These are phyloP conservation scores for Populus hybrid DNA, from an alignment of 441 rosid species.

Conservation along the genomic window DNA sequence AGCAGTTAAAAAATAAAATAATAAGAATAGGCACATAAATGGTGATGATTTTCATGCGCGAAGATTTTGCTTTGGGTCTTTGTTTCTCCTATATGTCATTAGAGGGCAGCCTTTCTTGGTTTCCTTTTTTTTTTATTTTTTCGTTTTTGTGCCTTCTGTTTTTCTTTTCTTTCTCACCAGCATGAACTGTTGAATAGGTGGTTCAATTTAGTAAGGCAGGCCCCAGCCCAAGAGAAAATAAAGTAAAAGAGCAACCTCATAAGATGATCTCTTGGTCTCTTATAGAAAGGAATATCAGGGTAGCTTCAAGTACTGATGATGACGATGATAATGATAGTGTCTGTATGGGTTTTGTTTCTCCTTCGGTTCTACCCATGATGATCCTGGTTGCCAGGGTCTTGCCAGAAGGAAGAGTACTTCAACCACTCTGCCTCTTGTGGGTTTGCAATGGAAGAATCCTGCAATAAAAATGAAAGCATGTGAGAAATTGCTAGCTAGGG, in stretches of 20 bases:
- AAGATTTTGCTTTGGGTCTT: too few relatives aligned
- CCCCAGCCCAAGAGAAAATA: conserved; percentile 1
- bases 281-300: conserved; percentile 32
- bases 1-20: conserved; percentile 42
- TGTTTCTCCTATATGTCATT: conserved; percentile 49
- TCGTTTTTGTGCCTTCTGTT: conserved; percentile 15
- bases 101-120: conserved; percentile 46
- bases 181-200: conserved; percentile 52
- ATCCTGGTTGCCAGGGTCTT: conserved; percentile 92
- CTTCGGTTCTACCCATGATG: conserved; percentile 80
- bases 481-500: conserved; percentile 2
- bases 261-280: conserved; percentile 24
- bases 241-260: conserved; percentile 25
- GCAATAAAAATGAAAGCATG: conserved; percentile 33
- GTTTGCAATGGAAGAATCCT: conserved; percentile 71
- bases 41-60: conserved; percentile 81
- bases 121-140: conserved; percentile 29
- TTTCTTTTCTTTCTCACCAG: conserved; percentile 36
- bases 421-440: conserved; percentile 84
- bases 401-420: conserved; percentile 89
- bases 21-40: conserved; percentile 24
- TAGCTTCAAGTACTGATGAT: conserved; percentile 30
- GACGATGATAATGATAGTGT: conserved; percentile 40
- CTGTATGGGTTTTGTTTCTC: conserved; percentile 12
- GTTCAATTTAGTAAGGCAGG: conserved; percentile 37